Percentiles rank a stretch among this genome's conserved stretches.
These are phyloP conservation scores for Suillus ampliporus DNA, from an alignment of 768 basidiomycete genomes.

Conservation along the genomic window DNA sequence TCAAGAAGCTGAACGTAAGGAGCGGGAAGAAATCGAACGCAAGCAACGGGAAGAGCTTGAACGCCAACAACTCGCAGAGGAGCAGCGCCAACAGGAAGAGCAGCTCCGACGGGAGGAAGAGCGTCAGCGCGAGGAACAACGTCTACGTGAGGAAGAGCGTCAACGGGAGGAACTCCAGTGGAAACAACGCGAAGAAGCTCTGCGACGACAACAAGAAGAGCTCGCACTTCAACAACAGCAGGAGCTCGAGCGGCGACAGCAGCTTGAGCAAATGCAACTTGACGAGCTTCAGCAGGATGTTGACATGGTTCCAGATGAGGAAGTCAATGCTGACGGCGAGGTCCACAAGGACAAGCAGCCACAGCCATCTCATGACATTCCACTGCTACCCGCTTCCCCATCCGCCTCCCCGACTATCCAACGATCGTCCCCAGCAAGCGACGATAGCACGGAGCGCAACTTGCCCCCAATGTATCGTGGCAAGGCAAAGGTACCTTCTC, in stretches of 20 bases:
- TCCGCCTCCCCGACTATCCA: not conserved
- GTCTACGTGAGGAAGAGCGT: not conserved
- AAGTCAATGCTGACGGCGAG: conserved; percentile 54
- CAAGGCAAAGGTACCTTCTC: conserved; percentile 1
- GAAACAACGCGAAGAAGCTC: conserved; percentile 4
- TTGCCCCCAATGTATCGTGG: conserved; percentile 8
- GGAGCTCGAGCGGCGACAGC: conserved; percentile 7
- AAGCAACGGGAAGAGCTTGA: conserved; percentile 1
- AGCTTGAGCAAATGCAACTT: conserved; percentile 5
- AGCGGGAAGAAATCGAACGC: conserved; percentile 1
- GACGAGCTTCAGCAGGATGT: conserved; percentile 17
- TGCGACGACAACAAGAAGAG: conserved; percentile 9
- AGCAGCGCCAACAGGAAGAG: conserved; percentile 3
- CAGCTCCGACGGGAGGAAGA: not conserved
- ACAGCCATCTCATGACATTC: not conserved
- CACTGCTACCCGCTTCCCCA: not conserved
- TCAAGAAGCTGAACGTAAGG: conserved; percentile 7
- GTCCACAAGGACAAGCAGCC: conserved; percentile 34
- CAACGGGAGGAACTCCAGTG: conserved; percentile 8
- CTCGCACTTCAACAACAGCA: conserved; percentile 5
- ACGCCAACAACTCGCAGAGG: not conserved
- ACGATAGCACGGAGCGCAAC: not conserved
- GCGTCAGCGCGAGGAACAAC: not conserved
- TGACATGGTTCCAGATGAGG: conserved; percentile 26
- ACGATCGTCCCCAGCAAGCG: not conserved